phyloP scores from a whole-genome alignment of 2,329 filamentous ascomycete genomes.

The Teratosphaeria viscida region DNA sequence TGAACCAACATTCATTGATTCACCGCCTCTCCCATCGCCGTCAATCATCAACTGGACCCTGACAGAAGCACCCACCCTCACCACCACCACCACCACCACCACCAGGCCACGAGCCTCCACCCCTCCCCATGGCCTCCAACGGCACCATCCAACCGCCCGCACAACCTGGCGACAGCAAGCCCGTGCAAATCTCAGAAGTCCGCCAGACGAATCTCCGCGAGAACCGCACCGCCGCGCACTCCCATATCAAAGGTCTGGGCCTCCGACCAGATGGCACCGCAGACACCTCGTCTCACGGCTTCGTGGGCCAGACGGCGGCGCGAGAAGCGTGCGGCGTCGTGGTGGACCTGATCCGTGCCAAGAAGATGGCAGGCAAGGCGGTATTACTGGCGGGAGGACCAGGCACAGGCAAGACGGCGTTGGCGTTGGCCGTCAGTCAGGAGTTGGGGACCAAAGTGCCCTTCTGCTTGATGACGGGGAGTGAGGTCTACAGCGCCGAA shows the following conservation, averaged over 20 bases:
- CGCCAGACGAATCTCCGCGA: conserved; percentile 49
- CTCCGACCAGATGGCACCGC: conserved; percentile 77
- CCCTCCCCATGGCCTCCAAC: conserved; percentile 7
- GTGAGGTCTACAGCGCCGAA: conserved; percentile 94
- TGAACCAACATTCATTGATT: not conserved
- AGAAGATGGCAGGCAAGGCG: conserved; percentile 95
- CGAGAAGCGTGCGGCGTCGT: conserved; percentile 95
- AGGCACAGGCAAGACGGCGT: conserved; percentile 92
- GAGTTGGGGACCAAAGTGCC: conserved; percentile 97
- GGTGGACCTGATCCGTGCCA: conserved; percentile 87
- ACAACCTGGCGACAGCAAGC: conserved; percentile 5
- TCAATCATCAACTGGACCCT: not conserved
- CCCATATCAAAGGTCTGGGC: conserved; percentile 92
- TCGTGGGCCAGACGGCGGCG: conserved; percentile 78
- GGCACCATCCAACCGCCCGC: conserved; percentile 6
- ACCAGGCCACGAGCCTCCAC: not conserved
- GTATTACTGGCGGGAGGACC: conserved; percentile 89
- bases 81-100: not conserved
- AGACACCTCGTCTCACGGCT: conserved; percentile 68
- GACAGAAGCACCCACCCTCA: too few relatives aligned
- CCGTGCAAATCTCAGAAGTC: conserved; percentile 28
- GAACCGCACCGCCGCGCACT: conserved; percentile 91
- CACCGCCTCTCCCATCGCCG: not conserved
- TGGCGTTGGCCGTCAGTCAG: conserved; percentile 90
- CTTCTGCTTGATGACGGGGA: conserved; percentile 95